phyloP scores from a whole-genome alignment of 768 basidiomycete genomes.

The Lactarius vividus region DNA sequence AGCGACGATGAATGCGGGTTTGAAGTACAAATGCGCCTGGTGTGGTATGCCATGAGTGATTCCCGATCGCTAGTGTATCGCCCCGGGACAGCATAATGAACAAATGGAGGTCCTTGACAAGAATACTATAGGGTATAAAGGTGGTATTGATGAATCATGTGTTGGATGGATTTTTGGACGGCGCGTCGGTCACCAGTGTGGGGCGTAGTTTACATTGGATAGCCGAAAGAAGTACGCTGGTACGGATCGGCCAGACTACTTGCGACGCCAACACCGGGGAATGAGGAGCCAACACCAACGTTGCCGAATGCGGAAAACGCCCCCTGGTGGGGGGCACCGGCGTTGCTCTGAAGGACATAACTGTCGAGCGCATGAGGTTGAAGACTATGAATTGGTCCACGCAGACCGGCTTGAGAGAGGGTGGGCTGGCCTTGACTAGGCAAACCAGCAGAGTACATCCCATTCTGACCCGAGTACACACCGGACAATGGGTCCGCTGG shows the following conservation, averaged over 20 bases:
- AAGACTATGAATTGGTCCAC: conserved; percentile 53
- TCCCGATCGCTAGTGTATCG: conserved; percentile 30
- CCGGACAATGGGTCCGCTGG: conserved; percentile 57
- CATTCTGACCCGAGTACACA: conserved; percentile 60
- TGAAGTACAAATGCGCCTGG: conserved; percentile 42
- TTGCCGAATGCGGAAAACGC: conserved; percentile 53
- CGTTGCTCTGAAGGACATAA: conserved; percentile 75
- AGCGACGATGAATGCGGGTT: conserved; percentile 32
- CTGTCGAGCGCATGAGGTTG: conserved; percentile 75
- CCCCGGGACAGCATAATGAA: conserved; percentile 31
- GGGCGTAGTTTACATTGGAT: conserved; percentile 63
- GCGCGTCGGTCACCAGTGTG: conserved; percentile 14
- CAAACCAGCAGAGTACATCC: conserved; percentile 58
- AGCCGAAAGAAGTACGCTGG: conserved; percentile 69
- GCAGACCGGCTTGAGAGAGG: conserved; percentile 29
- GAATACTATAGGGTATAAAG: conserved; percentile 30
- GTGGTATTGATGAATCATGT: conserved; percentile 20
- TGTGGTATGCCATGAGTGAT: conserved; percentile 37
- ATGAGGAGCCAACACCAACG: conserved; percentile 53
- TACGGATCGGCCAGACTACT: conserved; percentile 69
- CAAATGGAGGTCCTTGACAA: conserved; percentile 26
- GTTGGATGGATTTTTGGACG: conserved; percentile 14
- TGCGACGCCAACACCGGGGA: conserved; percentile 46
- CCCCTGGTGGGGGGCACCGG: conserved; percentile 57
- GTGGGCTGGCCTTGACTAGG: conserved; percentile 58